Conservation (phyloP, 1,284 basidiomycete species). For the Boletellus deceptivus region DNA sequence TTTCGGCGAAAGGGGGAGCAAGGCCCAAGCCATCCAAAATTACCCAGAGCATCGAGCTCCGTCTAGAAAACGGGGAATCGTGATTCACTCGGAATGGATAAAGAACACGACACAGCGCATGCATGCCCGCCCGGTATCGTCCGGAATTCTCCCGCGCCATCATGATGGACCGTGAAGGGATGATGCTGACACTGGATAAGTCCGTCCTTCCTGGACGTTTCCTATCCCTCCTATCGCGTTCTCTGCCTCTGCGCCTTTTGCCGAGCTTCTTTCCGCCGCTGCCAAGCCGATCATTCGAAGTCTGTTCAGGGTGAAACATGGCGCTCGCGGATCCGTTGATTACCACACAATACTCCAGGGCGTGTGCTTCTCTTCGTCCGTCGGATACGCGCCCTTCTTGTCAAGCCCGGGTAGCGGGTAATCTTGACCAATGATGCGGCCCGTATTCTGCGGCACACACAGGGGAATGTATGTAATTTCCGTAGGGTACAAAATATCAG, state of each 20-base stretch:
- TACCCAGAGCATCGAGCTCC: constrained; percentile 1
- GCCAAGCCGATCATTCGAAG: constrained; percentile 24
- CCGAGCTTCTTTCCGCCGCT: constrained; percentile 23
- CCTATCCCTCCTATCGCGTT: constrained; percentile 12
- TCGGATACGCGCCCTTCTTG: constrained; percentile 10
- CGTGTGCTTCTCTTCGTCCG: constrained; percentile 16
- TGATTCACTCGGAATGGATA: constrained; percentile 3
- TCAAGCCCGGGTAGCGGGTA: constrained; percentile 20
- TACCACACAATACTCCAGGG: constrained; percentile 17
- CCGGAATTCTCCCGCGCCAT: constrained; percentile 16
- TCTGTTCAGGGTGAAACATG: constrained; percentile 18
- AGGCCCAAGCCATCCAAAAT: neutral
- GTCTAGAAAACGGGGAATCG: constrained; percentile 5
- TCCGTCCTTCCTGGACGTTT: constrained; percentile 7
- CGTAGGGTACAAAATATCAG: constrained; percentile 1
- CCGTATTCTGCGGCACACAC: constrained; percentile 10
- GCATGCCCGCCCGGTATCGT: constrained; percentile 14
- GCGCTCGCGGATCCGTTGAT: constrained; percentile 28
- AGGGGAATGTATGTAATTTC: constrained; percentile 6
- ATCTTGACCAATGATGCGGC: constrained; percentile 14
- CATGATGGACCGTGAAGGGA: constrained; percentile 7
- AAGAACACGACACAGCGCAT: neutral
- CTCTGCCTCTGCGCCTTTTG: constrained; percentile 12
- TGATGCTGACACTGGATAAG: neutral
- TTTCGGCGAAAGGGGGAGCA: constrained; percentile 6